Evolutionary conservation across 2,329 filamentous ascomycete species (phyloP).

Genomic region (Grosmannia serpens): DNA sequence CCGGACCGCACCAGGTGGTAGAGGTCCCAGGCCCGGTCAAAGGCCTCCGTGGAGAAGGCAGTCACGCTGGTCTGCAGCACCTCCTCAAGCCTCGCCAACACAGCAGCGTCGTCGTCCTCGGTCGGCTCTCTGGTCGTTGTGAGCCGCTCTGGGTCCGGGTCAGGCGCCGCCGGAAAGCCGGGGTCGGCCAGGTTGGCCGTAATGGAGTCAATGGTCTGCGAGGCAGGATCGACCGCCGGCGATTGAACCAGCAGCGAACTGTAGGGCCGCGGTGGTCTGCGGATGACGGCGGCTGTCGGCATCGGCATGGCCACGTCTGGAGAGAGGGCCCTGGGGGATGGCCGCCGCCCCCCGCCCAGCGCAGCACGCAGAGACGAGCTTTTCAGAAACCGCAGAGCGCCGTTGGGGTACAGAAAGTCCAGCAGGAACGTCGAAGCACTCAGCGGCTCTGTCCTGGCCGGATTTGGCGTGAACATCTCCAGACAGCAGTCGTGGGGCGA

Average conservation of each 20-base stretch:
- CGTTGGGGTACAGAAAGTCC: conserved; percentile 44
- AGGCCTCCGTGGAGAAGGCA: conserved; percentile 11
- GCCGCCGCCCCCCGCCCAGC: background rate
- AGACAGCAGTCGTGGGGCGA: conserved; percentile 4
- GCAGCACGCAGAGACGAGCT: conserved; percentile 12
- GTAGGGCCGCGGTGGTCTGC: conserved; percentile 5
- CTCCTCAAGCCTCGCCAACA: conserved; percentile 6
- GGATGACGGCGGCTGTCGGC: no score
- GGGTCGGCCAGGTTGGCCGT: background rate
- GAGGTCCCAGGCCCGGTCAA: conserved; percentile 31
- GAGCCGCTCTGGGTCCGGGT: background rate
- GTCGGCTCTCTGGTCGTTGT: background rate
- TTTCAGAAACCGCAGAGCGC: conserved; percentile 30
- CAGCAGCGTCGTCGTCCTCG: background rate
- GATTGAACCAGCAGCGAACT: background rate
- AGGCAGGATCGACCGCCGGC: background rate
- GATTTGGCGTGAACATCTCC: conserved; percentile 15
- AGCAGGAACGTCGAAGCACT: conserved; percentile 38
- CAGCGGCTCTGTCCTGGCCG: conserved; percentile 20
- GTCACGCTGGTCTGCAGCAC: background rate
- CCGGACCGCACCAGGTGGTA: conserved; percentile 26
- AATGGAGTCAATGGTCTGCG: background rate
- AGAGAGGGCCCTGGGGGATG: no score
- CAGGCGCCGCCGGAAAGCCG: background rate
- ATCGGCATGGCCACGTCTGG: no score